A percentile compares a stretch with the other conserved stretches of the same genome.
Conservation (phyloP, 106 monocot species). For the Allium cepa region DNA sequence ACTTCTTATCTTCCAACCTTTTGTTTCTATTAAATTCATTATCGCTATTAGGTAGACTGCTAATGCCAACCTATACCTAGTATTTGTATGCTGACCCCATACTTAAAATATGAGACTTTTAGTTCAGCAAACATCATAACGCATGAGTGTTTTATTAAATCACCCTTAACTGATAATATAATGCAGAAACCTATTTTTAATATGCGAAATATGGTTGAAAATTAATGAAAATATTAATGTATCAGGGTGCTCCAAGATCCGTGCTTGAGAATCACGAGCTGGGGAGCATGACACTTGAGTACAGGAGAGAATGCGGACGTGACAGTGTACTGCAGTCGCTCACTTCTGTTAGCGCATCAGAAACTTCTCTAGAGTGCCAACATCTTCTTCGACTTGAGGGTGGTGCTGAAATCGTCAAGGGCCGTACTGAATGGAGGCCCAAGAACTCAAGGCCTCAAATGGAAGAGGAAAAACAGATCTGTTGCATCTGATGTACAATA, state of each 20-base stretch:
- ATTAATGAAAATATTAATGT: too few species aligned
- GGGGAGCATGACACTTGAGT: constrained; percentile 47
- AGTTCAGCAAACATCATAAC: too few species aligned
- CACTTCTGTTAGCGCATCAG: constrained; percentile 31
- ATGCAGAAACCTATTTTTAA: too few species aligned
- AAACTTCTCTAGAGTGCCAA: constrained; percentile 28
- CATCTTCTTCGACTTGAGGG: constrained; percentile 46
- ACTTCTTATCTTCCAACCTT: background rate
- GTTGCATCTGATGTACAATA: too few species aligned
- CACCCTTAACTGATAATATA: too few species aligned
- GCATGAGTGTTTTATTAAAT: background rate
- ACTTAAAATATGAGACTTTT: too few species aligned
- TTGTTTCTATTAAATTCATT: too few species aligned
- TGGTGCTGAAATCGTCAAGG: constrained; percentile 42
- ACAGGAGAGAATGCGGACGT: constrained; percentile 39
- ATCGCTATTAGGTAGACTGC: too few species aligned
- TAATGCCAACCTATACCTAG: too few species aligned
- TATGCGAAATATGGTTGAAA: background rate
- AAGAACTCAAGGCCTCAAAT: constrained; percentile 6
- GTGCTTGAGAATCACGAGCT: constrained; percentile 57
- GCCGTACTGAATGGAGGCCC: constrained; percentile 51
- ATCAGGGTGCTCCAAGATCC: constrained; percentile 37
- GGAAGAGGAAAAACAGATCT: too few species aligned
- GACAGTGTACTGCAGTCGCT: constrained; percentile 64
- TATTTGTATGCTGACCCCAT: too few species aligned